phyloP scores from a whole-genome alignment of 2,329 filamentous ascomycete species.

The Cladobotryum protrusum region DNA sequence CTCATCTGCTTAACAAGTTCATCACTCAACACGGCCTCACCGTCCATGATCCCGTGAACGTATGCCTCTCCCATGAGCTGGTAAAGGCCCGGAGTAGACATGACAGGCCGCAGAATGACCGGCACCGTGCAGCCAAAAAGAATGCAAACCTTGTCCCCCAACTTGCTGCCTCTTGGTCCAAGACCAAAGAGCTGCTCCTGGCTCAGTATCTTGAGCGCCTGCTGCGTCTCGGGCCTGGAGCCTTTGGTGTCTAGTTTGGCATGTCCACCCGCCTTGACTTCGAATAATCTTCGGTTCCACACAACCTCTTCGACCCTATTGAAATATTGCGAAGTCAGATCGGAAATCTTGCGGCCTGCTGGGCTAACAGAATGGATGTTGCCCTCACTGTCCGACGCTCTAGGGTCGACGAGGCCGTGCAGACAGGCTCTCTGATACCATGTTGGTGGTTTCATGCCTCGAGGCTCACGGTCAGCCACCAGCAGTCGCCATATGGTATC shows the following conservation, averaged over 20 bases:
- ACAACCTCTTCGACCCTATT: neutral
- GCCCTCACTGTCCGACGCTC: constrained; percentile 1
- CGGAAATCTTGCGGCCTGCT: neutral
- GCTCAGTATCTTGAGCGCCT: neutral
- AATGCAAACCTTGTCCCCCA: constrained; percentile 8
- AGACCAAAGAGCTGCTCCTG: neutral
- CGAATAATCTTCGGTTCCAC: neutral
- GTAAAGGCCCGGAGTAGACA: constrained; percentile 1
- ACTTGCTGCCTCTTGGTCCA: neutral
- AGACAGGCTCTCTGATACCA: constrained; percentile 2
- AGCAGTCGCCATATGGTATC: constrained; percentile 1
- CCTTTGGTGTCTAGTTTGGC: neutral
- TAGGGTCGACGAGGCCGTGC: neutral
- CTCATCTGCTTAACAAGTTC: neutral
- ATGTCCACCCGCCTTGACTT: neutral
- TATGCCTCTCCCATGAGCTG: constrained; percentile 11
- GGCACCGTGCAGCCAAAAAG: constrained; percentile 13
- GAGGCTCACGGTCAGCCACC: neutral
- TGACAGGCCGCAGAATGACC: constrained; percentile 7
- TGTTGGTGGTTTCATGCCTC: neutral
- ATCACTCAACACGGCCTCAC: constrained; percentile 8
- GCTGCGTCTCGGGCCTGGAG: neutral
- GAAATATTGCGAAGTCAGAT: constrained; percentile 2
- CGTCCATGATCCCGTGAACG: constrained; percentile 14
- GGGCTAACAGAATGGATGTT: neutral